Conservation (phyloP, 2,329 filamentous ascomycete species). For the Gaeumannomyces sp. region DNA sequence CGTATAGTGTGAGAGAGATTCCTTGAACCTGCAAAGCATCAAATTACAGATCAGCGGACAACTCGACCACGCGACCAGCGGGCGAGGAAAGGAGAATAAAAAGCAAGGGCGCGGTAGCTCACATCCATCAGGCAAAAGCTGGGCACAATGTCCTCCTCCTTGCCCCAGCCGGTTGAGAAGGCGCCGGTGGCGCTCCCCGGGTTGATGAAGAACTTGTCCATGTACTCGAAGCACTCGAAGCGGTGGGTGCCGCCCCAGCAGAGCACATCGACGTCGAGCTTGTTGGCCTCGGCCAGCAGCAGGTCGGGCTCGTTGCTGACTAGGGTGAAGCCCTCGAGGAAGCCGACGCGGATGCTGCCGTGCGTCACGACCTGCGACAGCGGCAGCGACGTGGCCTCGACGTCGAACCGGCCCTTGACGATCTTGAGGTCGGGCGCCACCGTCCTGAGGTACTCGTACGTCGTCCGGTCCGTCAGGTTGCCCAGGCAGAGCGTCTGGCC, state of each 20-base stretch:
- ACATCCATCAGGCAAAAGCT: conserved; percentile 99
- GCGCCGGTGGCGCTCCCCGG: conserved; percentile 62
- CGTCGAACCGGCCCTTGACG: conserved; percentile 61
- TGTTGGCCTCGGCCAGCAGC: conserved; percentile 61
- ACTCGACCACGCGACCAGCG: background rate
- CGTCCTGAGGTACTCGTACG: conserved; percentile 73
- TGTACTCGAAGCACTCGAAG: conserved; percentile 67
- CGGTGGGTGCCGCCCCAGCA: conserved; percentile 64
- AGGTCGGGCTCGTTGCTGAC: conserved; percentile 62
- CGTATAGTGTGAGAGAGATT: conserved; percentile 90
- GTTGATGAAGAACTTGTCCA: conserved; percentile 70
- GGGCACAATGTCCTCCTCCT: conserved; percentile 68
- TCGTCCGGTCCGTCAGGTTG: conserved; percentile 73
- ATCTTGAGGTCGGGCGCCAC: conserved; percentile 68
- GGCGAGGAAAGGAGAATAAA: background rate
- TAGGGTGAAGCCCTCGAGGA: conserved; percentile 62
- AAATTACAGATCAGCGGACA: conserved; percentile 18
- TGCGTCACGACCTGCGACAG: conserved; percentile 61
- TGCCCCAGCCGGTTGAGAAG: conserved; percentile 51
- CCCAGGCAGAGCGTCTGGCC: conserved; percentile 74
- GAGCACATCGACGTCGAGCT: conserved; percentile 61
- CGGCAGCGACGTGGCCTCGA: conserved; percentile 59
- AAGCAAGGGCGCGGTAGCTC: conserved; percentile 27
- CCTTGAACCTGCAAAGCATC: conserved; percentile 72
- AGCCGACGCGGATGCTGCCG: conserved; percentile 58